These are phyloP conservation scores for Eleusine indica DNA, from an alignment of 176 grass and related monocot species.

Conservation along the genomic window DNA sequence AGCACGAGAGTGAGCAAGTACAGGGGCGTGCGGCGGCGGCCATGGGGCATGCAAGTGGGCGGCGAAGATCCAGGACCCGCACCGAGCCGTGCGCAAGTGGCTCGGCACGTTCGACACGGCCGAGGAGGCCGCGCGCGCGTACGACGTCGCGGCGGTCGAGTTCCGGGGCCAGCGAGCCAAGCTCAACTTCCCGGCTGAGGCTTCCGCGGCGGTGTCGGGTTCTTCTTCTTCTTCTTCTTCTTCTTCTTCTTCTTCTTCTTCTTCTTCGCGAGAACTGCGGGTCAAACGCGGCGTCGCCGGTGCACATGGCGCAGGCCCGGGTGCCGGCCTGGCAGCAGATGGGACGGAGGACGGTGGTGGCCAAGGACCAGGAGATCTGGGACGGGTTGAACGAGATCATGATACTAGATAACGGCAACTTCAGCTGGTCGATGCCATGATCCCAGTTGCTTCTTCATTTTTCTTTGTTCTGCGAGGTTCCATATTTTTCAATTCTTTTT, in stretches of 20 bases:
- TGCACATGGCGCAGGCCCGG: background rate
- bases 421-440: conserved; percentile 50
- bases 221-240: background rate
- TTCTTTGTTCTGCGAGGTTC: background rate
- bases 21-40: conserved; percentile 70
- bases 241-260: too few species aligned
- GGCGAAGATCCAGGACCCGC: conserved; percentile 89
- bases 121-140: conserved; percentile 72
- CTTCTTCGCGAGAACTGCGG: conserved; percentile 11
- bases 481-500: background rate
- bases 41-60: conserved; percentile 76
- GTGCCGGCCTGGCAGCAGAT: conserved; percentile 1
- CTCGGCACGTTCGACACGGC: conserved; percentile 89
- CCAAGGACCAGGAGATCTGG: conserved; percentile 55
- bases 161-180: conserved; percentile 65
- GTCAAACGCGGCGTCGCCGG: conserved; percentile 23
- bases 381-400: conserved; percentile 72
- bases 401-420: conserved; percentile 47
- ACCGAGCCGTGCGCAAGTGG: conserved; percentile 75
- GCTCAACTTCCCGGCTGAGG: conserved; percentile 63
- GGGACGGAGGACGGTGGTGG: background rate
- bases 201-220: background rate
- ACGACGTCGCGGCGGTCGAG: conserved; percentile 71
- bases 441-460: background rate
- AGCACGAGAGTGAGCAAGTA: conserved; percentile 44